Evolutionary conservation across 257 asterid species (phyloP), one percentile per base, ranked within the genome.

Genomic region (Penstemon eatonii): DNA sequence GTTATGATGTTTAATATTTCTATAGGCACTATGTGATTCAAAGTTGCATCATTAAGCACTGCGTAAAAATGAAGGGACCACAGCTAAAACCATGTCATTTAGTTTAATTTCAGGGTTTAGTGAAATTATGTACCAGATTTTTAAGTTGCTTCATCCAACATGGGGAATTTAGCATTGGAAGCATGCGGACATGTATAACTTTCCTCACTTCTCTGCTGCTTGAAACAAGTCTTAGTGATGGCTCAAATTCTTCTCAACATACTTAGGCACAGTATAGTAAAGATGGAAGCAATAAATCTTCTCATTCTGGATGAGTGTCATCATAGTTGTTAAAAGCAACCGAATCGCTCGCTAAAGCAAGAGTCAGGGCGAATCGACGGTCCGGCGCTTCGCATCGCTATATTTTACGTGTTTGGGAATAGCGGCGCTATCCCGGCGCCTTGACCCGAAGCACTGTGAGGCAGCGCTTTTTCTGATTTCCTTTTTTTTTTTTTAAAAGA

Each of bases 191-290:
- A 50, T 61, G 73, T 52, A 77, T 65, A 66, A 71, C 52, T 40
- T 65, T 66, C 33, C 56, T 36, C 39, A 15, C 46, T 58, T 57
- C 33, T 56, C 73, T 76, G 68, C 60, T 65, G 49, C 71, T 75
- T 75, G 78, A 68, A 63, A 61, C 95, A 94, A 97, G 97, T 94
- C 73, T 80, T 94, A 76, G 99, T 94, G 83, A 94, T 94, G 99
- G 99, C 99, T 69, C 99, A 94, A 79, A 94, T 94, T 81, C 96
- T 91, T 67, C 82, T 94, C 78, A 94, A 94, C 77, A 94, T 94
- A 77, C 86, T 94, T 72, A 87, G 99, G 77, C 99, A 94, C 82
- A 94, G 99, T 75, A 91, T 94, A 72, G 85, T 94, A 66, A 94
- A 86, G 83, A 87, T 94, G 99, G 99, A 94, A 72, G 84, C 96